Evolutionary conservation across 768 basidiomycete species (phyloP).

Genomic region (Hemileccinum impolitum): DNA sequence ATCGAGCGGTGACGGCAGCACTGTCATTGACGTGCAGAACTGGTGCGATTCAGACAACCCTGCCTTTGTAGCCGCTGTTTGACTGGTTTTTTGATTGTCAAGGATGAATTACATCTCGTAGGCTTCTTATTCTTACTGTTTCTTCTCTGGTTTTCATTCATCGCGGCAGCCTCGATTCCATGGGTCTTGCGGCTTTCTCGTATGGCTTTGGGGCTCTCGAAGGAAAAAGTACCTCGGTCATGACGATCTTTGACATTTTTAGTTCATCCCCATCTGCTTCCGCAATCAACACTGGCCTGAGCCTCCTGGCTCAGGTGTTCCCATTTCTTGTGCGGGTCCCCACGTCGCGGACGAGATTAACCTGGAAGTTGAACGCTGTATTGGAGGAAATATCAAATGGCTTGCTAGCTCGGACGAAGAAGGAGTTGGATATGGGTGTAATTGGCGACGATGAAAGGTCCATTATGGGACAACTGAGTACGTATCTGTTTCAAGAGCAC

Average conservation of each 20-base stretch:
- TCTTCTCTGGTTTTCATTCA: not conserved
- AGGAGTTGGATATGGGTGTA: slow-evolving; percentile 27
- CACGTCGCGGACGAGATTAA: slow-evolving; percentile 30
- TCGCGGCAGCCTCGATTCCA: slow-evolving; percentile 44
- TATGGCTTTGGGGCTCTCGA: slow-evolving; percentile 56
- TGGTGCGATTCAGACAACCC: slow-evolving; percentile 19
- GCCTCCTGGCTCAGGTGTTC: slow-evolving; percentile 36
- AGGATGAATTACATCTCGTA: slow-evolving; percentile 37
- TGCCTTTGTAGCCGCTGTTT: not conserved
- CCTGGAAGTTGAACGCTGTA: slow-evolving; percentile 30
- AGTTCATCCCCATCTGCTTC: slow-evolving; percentile 16
- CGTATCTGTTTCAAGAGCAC: slow-evolving; percentile 12
- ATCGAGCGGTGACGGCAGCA: slow-evolving; percentile 12
- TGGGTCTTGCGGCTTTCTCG: slow-evolving; percentile 60
- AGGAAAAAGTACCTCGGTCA: slow-evolving; percentile 42
- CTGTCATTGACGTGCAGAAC: slow-evolving; percentile 37
- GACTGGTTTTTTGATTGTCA: not conserved
- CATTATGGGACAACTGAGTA: slow-evolving; percentile 26
- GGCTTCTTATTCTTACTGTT: not conserved
- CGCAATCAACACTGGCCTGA: slow-evolving; percentile 29
- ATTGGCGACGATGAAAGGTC: slow-evolving; percentile 24
- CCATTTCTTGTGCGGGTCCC: slow-evolving; percentile 38
- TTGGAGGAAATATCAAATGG: slow-evolving; percentile 41
- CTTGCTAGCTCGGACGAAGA: slow-evolving; percentile 36
- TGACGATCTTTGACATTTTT: slow-evolving; percentile 40